Percentiles rank a stretch among this genome's conserved stretches.
These are phyloP conservation scores for Colletotrichum horii DNA, from an alignment of 2,329 filamentous ascomycete genomes.

Conservation along the genomic window DNA sequence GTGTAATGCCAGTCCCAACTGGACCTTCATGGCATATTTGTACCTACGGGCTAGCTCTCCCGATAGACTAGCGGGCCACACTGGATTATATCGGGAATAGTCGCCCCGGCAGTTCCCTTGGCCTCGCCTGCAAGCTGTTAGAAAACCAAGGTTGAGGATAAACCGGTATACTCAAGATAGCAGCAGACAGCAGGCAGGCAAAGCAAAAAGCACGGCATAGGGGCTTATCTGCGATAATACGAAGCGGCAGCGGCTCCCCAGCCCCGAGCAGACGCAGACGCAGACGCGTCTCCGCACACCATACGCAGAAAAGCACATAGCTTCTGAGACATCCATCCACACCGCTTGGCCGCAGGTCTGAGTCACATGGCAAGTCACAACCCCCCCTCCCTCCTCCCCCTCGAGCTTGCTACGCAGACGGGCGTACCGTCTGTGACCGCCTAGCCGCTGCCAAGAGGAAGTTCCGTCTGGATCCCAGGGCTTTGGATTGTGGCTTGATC, in stretches of 20 bases:
- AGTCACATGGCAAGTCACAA: conserved; percentile 23
- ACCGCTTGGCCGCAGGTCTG: conserved; percentile 11
- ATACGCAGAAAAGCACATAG: not conserved
- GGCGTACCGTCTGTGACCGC: conserved; percentile 12
- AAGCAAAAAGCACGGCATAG: not conserved
- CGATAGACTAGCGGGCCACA: not conserved
- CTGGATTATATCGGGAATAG: not conserved
- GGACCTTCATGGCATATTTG: not conserved
- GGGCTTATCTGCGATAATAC: conserved; percentile 5
- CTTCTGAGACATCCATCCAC: conserved; percentile 22
- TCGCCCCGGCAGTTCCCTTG: not conserved
- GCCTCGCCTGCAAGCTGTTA: not conserved
- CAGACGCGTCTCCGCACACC: conserved; percentile 1
- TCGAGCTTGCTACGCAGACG: not conserved
- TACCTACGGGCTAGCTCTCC: not conserved
- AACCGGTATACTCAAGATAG: not conserved
- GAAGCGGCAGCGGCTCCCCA: not conserved
- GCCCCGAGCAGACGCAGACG: not conserved
- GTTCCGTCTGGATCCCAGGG: conserved; percentile 1
- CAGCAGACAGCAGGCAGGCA: not conserved
- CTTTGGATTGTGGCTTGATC: conserved; percentile 12
- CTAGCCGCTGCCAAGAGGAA: not conserved
- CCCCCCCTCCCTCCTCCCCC: not conserved
- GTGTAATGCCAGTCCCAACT: not conserved
- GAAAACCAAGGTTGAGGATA: not conserved